Evolutionary conservation across 306 rosid species (phyloP).

Genomic region (Acacia melanoxylon): DNA sequence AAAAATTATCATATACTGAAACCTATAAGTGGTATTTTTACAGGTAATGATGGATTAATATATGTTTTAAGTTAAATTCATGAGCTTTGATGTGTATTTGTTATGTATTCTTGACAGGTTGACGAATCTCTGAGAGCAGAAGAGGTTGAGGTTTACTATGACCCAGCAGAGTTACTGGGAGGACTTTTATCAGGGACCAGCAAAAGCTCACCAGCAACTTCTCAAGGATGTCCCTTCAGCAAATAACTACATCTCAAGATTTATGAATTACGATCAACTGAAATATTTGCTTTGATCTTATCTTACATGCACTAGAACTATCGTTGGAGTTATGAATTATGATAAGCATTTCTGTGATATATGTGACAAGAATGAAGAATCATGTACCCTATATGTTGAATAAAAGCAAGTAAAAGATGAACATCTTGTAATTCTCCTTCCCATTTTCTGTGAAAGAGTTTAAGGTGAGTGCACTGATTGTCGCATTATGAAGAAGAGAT

Average conservation of each 20-base stretch:
- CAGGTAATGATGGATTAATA: background rate
- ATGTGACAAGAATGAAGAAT: background rate
- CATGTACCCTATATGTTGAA: background rate
- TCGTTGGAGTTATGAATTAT: background rate
- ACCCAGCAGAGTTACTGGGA: conserved; percentile 70
- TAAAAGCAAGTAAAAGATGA: background rate
- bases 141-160: conserved; percentile 72
- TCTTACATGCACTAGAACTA: background rate
- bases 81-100: conserved; percentile 10
- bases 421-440: background rate
- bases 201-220: conserved; percentile 24
- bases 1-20: background rate
- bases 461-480: background rate
- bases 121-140: conserved; percentile 59
- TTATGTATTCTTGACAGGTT: conserved; percentile 36
- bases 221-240: conserved; percentile 41
- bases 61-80: background rate
- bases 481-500: background rate
- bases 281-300: background rate
- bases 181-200: conserved; percentile 50
- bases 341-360: background rate
- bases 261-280: background rate
- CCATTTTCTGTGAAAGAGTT: background rate
- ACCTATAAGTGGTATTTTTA: background rate
- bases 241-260: conserved; percentile 10